phyloP scores from a whole-genome alignment of 345 rosid species.

The Eucalyptus rudis region DNA sequence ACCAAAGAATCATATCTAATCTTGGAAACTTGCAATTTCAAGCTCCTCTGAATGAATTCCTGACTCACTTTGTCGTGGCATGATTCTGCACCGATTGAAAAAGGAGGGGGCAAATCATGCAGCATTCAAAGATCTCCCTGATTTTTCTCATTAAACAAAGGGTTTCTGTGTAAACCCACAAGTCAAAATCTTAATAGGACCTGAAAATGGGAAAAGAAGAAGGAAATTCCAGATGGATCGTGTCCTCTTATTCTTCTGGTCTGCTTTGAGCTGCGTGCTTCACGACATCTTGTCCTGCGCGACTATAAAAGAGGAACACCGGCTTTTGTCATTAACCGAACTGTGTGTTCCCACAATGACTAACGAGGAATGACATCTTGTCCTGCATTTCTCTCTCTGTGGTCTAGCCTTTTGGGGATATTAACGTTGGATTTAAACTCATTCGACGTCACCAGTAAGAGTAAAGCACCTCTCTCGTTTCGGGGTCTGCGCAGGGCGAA shows the following conservation, averaged over 20 bases:
- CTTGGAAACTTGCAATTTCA: neutral
- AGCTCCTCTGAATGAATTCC: neutral
- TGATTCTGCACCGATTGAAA: neutral
- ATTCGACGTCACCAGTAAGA: neutral
- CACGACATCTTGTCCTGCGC: neutral
- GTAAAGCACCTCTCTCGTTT: neutral
- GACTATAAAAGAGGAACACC: neutral
- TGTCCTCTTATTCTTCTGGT: neutral
- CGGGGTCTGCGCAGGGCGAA: neutral
- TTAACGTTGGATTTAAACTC: neutral
- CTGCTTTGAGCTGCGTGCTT: neutral
- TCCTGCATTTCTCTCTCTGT: neutral
- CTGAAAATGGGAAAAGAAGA: neutral
- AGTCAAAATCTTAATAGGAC: neutral
- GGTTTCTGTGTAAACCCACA: neutral
- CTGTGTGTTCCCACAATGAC: neutral
- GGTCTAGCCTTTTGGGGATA: neutral
- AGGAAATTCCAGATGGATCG: neutral
- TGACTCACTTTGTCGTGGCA: neutral
- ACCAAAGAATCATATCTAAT: neutral
- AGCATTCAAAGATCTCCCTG: neutral
- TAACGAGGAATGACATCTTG: neutral
- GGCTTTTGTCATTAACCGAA: neutral
- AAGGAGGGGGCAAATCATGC: neutral
- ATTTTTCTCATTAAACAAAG: neutral